Evolutionary conservation across 2,329 filamentous ascomycete genomes (phyloP).

Genomic region (Penicillium hordei): DNA sequence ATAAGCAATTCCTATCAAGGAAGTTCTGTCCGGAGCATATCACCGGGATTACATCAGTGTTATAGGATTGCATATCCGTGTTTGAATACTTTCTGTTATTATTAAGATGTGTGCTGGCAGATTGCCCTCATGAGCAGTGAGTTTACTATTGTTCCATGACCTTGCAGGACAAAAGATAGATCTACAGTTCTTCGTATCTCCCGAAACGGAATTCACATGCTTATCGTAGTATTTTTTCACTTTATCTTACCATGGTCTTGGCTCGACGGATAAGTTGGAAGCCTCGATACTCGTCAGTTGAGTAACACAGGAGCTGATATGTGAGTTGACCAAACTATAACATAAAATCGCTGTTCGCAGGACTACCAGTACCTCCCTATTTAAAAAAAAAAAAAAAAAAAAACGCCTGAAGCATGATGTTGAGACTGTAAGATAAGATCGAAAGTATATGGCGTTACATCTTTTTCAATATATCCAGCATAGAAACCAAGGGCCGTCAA

Average conservation of each 20-base stretch:
- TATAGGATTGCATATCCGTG: constrained; percentile 2
- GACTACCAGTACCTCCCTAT: no score
- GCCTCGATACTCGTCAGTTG: background rate
- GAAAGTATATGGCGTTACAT: background rate
- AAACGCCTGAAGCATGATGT: background rate
- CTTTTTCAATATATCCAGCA: background rate
- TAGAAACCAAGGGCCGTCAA: background rate
- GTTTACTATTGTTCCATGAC: background rate
- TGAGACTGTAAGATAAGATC: background rate
- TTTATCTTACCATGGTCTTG: background rate
- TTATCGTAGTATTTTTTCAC: background rate
- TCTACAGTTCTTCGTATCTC: background rate
- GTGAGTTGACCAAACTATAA: background rate
- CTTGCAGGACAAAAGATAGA: background rate
- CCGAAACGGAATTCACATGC: background rate
- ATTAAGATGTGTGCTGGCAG: background rate
- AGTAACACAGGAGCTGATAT: background rate
- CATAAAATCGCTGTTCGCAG: background rate
- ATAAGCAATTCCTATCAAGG: constrained; percentile 3
- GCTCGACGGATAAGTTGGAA: background rate
- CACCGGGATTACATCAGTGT: background rate
- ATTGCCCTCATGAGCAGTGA: background rate
- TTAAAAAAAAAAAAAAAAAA: no score
- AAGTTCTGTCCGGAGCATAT: constrained; percentile 3
- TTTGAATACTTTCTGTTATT: background rate